Evolutionary conservation across 176 grass and related monocot genomes (phyloP).

Genomic region (Triticum aestivum): DNA sequence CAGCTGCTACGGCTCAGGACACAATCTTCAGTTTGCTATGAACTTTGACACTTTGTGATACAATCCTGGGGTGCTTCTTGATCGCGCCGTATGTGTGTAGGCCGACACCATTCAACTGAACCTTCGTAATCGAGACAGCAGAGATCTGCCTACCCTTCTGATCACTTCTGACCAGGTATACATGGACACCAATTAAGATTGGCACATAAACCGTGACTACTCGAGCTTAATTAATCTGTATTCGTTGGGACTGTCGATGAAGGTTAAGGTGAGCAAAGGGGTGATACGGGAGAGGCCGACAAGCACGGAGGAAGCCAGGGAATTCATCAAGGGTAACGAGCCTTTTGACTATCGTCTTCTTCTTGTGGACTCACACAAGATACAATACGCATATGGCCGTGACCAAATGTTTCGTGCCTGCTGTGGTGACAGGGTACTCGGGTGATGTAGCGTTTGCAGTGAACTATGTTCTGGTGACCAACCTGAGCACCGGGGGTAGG

Average conservation of each 20-base stretch:
- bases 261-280: constrained; percentile 79
- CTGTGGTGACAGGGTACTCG: constrained; percentile 52
- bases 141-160: constrained; percentile 33
- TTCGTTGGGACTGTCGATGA: not conserved
- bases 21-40: not conserved
- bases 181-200: not conserved
- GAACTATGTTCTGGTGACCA: constrained; percentile 71
- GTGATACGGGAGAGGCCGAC: constrained; percentile 62
- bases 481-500: constrained; percentile 49
- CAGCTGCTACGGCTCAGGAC: too few species aligned
- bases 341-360: not conserved
- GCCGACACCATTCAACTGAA: constrained; percentile 54
- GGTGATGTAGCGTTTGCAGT: constrained; percentile 53
- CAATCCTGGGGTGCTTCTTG: not conserved
- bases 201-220: not conserved
- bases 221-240: not conserved
- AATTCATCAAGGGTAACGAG: constrained; percentile 69
- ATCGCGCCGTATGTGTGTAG: constrained; percentile 19
- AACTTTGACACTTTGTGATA: not conserved
- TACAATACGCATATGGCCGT: not conserved
- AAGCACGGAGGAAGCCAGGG: constrained; percentile 57
- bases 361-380: not conserved
- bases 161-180: constrained; percentile 72
- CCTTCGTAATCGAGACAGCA: not conserved
- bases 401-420: not conserved